Evolutionary conservation across 2,329 filamentous ascomycete genomes (phyloP).

Genomic region (Leptosphaerulina australis): DNA sequence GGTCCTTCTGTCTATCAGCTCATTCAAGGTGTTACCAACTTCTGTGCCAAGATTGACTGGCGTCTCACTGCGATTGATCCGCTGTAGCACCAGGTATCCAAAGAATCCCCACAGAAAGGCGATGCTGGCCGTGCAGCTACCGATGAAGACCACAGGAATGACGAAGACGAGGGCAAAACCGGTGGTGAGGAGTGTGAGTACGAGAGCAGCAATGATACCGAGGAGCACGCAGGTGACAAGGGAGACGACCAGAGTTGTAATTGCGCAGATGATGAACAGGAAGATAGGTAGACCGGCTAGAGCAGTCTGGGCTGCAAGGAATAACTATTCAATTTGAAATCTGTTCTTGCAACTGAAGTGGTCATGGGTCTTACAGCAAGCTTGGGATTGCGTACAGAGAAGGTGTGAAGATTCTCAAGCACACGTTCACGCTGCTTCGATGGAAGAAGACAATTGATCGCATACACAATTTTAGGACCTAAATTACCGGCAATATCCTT

Average conservation of each 20-base stretch:
- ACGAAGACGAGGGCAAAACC: slow-evolving; percentile 71
- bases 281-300: slow-evolving; percentile 71
- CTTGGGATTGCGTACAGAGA: slow-evolving; percentile 69
- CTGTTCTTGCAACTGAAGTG: background rate
- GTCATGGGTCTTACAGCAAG: slow-evolving; percentile 64
- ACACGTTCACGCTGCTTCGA: slow-evolving; percentile 65
- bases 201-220: slow-evolving; percentile 56
- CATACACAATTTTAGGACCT: slow-evolving; percentile 21
- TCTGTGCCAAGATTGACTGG: slow-evolving; percentile 26
- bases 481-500: slow-evolving; percentile 34
- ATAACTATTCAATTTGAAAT: slow-evolving; percentile 59
- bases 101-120: slow-evolving; percentile 66
- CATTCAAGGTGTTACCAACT: slow-evolving; percentile 26
- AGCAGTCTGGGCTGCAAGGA: slow-evolving; percentile 68
- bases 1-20: slow-evolving; percentile 28
- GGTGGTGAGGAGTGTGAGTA: slow-evolving; percentile 72
- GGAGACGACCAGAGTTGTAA: slow-evolving; percentile 67
- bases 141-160: slow-evolving; percentile 70
- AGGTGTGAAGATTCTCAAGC: slow-evolving; percentile 59
- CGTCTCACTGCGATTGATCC: slow-evolving; percentile 33
- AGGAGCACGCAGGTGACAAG: slow-evolving; percentile 64
- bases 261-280: slow-evolving; percentile 70
- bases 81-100: slow-evolving; percentile 58
- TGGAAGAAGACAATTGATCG: slow-evolving; percentile 61
- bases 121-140: slow-evolving; percentile 65